Conservation (phyloP, 2,329 filamentous ascomycete species). For the Pseudocercospora fijiensis region DNA sequence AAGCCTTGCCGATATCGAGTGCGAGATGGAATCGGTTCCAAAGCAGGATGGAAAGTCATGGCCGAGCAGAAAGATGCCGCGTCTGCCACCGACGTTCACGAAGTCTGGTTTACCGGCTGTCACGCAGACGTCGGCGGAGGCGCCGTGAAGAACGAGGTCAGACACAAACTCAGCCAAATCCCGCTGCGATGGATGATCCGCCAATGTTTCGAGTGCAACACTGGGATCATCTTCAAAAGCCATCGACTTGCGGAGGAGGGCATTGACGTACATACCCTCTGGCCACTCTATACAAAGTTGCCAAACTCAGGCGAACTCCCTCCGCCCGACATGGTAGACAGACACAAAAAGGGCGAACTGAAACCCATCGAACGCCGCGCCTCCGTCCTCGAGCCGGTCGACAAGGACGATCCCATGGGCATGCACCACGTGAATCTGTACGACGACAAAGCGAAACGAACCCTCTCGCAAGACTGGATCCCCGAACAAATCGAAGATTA, state of each 20-base stretch:
- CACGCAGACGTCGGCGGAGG: slow-evolving; percentile 50
- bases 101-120: slow-evolving; percentile 48
- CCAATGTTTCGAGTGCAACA: slow-evolving; percentile 50
- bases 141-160: slow-evolving; percentile 43
- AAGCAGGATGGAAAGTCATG: slow-evolving; percentile 22
- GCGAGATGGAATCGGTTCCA: slow-evolving; percentile 27
- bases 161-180: slow-evolving; percentile 48
- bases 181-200: slow-evolving; percentile 52
- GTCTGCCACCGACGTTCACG: slow-evolving; percentile 35
- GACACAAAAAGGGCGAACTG: slow-evolving; percentile 38
- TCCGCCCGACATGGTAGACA: slow-evolving; percentile 39
- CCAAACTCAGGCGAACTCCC: slow-evolving; percentile 39
- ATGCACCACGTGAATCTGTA: slow-evolving; percentile 31
- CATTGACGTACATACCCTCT: slow-evolving; percentile 45
- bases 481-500: slow-evolving; percentile 47
- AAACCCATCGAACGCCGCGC: slow-evolving; percentile 37
- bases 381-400: slow-evolving; percentile 24
- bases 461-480: slow-evolving; percentile 30
- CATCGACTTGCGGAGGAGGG: slow-evolving; percentile 44
- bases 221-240: slow-evolving; percentile 47
- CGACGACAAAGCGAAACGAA: slow-evolving; percentile 22
- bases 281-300: slow-evolving; percentile 41
- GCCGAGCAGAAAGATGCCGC: slow-evolving; percentile 18
- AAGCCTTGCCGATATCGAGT: slow-evolving; percentile 43
- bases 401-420: slow-evolving; percentile 24